These are phyloP conservation scores for Claviceps citrina DNA, from an alignment of 2,329 filamentous ascomycete genomes.

Conservation along the genomic window DNA sequence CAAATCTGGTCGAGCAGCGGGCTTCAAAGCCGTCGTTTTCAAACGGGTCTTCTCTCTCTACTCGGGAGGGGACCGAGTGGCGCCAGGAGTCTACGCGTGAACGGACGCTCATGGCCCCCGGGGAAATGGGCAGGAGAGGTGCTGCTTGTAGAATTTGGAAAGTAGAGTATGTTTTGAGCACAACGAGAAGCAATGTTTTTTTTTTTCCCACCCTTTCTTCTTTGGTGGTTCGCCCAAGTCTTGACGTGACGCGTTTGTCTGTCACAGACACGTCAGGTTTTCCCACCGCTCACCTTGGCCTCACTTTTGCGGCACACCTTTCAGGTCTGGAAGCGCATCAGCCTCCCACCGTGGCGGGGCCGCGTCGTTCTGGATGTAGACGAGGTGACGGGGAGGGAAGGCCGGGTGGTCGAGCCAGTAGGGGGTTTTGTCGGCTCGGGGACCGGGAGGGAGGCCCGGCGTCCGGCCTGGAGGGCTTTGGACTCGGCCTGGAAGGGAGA, in stretches of 20 bases:
- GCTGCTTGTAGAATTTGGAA: not conserved
- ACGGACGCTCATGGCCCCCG: not conserved
- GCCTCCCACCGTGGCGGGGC: conserved; percentile 22
- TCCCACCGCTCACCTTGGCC: not conserved
- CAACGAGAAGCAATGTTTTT: not conserved
- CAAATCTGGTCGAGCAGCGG: conserved; percentile 18
- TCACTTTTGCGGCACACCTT: not conserved
- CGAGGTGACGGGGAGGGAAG: conserved; percentile 26
- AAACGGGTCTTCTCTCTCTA: conserved; percentile 22
- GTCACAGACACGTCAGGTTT: not conserved
- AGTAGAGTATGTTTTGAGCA: not conserved
- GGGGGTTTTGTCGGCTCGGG: conserved; percentile 25
- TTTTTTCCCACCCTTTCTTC: too few species aligned
- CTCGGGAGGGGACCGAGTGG: conserved; percentile 18
- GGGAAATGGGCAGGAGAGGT: not conserved
- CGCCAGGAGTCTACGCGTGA: conserved; percentile 19
- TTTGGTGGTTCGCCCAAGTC: too few species aligned
- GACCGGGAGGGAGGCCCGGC: conserved; percentile 26
- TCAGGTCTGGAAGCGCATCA: too few species aligned
- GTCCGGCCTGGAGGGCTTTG: conserved; percentile 16
- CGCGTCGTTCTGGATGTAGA: conserved; percentile 18
- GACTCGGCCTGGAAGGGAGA: conserved; percentile 14
- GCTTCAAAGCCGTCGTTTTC: conserved; percentile 18
- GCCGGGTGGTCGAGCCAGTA: conserved; percentile 33
- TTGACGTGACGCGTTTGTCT: not conserved